These are phyloP conservation scores for Sporisorium scitamineum DNA, from an alignment of 1,284 basidiomycete genomes.

Conservation along the genomic window DNA sequence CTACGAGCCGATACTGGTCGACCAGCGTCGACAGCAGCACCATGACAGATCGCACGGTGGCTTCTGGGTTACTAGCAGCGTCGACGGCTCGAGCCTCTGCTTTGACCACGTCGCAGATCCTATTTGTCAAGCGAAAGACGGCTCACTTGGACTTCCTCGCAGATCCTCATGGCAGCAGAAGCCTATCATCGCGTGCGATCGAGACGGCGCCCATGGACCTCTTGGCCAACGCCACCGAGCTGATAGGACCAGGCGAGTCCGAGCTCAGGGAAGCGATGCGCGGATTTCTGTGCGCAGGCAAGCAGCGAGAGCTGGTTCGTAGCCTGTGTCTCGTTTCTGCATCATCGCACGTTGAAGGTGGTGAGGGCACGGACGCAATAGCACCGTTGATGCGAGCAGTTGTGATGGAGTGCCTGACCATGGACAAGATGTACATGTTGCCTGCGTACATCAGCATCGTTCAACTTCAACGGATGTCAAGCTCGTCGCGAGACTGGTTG, in stretches of 20 bases:
- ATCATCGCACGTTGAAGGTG: background rate
- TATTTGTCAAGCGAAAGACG: slow-evolving; percentile 85
- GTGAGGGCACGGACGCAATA: slow-evolving; percentile 39
- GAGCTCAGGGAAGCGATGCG: slow-evolving; percentile 84
- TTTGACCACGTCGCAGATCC: slow-evolving; percentile 27
- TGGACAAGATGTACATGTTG: slow-evolving; percentile 76
- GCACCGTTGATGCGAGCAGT: slow-evolving; percentile 80
- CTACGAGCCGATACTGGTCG: slow-evolving; percentile 88
- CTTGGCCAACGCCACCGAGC: slow-evolving; percentile 6
- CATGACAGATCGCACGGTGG: background rate
- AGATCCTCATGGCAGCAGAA: slow-evolving; percentile 90
- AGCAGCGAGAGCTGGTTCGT: slow-evolving; percentile 56
- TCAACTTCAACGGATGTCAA: slow-evolving; percentile 10
- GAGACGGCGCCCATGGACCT: slow-evolving; percentile 30
- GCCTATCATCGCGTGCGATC: slow-evolving; percentile 72
- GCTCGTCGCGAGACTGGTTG: slow-evolving; percentile 1
- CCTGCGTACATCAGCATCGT: slow-evolving; percentile 24
- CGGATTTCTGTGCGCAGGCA: slow-evolving; percentile 82
- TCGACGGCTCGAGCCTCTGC: background rate
- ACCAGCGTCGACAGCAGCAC: slow-evolving; percentile 38
- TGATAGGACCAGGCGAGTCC: slow-evolving; percentile 68
- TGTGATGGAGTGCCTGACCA: slow-evolving; percentile 85
- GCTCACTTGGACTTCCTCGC: slow-evolving; percentile 92
- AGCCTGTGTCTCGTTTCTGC: slow-evolving; percentile 34
- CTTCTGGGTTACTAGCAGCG: background rate